phyloP scores from a whole-genome alignment of 1,284 basidiomycete species.

The Hymenochaete sp. region DNA sequence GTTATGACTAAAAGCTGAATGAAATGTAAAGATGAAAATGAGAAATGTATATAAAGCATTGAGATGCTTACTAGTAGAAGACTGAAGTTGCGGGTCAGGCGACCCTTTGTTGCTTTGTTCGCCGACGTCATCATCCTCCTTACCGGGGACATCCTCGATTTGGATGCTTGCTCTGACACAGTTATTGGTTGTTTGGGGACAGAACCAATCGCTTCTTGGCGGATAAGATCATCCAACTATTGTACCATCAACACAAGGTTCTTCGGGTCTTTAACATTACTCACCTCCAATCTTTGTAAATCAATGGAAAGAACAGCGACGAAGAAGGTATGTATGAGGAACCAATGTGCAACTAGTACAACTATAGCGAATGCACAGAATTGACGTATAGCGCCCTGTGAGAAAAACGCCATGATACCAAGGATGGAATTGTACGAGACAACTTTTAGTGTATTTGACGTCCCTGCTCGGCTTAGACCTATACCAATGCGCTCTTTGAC shows the following conservation, averaged over 20 bases:
- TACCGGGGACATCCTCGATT: not conserved
- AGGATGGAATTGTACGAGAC: constrained; percentile 81
- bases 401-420: constrained; percentile 69
- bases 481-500: constrained; percentile 90
- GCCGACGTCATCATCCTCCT: constrained; percentile 1
- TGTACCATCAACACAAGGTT: constrained; percentile 5
- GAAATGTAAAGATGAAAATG: constrained; percentile 12
- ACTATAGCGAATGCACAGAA: constrained; percentile 93
- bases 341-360: constrained; percentile 93
- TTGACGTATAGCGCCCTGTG: constrained; percentile 79
- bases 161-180: not conserved
- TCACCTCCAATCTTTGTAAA: constrained; percentile 78
- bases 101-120: constrained; percentile 32
- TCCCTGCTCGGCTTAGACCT: constrained; percentile 81
- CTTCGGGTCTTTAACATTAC: constrained; percentile 19
- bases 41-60: constrained; percentile 6
- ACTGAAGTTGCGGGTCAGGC: constrained; percentile 75
- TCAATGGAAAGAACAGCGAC: constrained; percentile 86
- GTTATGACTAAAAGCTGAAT: constrained; percentile 64
- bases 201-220: constrained; percentile 50
- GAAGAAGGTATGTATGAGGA: constrained; percentile 88
- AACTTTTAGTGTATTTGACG: constrained; percentile 87
- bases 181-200: constrained; percentile 25
- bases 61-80: constrained; percentile 54
- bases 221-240: constrained; percentile 70